These are phyloP conservation scores for Penicillium rolfsii DNA, from an alignment of 2,329 filamentous ascomycete species.

Conservation along the genomic window DNA sequence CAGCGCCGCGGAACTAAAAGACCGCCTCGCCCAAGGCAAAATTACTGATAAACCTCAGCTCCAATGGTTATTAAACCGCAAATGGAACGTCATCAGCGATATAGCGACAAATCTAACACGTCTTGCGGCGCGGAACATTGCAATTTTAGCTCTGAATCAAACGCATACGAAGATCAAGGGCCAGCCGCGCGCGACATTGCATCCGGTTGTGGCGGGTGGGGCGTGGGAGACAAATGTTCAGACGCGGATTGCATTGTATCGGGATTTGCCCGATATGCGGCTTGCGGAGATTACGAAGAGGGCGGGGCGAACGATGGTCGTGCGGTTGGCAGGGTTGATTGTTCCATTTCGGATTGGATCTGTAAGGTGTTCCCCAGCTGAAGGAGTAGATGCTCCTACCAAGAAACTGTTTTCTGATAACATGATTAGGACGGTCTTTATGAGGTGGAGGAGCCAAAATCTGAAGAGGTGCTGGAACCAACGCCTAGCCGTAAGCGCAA, in stretches of 20 bases:
- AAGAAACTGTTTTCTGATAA: neutral
- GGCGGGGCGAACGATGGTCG: conserved; percentile 54
- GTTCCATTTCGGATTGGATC: conserved; percentile 46
- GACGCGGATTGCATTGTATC: conserved; percentile 75
- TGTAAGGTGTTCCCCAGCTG: conserved; percentile 31
- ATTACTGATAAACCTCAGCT: conserved; percentile 47
- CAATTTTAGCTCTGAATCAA: conserved; percentile 76
- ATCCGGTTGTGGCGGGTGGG: conserved; percentile 72
- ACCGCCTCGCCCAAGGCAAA: conserved; percentile 32
- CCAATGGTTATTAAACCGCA: conserved; percentile 41
- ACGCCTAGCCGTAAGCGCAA: conserved; percentile 46
- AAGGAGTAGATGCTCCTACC: too few species aligned
- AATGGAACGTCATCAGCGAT: conserved; percentile 67
- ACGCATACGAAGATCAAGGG: conserved; percentile 79
- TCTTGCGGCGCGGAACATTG: conserved; percentile 72
- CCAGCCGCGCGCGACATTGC: conserved; percentile 66
- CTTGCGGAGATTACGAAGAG: conserved; percentile 69
- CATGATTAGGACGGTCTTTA: conserved; percentile 19
- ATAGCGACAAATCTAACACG: conserved; percentile 66
- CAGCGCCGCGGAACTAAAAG: conserved; percentile 51
- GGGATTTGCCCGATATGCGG: conserved; percentile 66
- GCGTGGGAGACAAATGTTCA: conserved; percentile 81
- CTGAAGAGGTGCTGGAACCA: conserved; percentile 3
- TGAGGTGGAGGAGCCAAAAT: neutral
- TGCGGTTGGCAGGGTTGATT: conserved; percentile 36